Base-by-base conservation (phyloP, 2,329 filamentous ascomycete species). In the Fusarium algeriense region DNA sequence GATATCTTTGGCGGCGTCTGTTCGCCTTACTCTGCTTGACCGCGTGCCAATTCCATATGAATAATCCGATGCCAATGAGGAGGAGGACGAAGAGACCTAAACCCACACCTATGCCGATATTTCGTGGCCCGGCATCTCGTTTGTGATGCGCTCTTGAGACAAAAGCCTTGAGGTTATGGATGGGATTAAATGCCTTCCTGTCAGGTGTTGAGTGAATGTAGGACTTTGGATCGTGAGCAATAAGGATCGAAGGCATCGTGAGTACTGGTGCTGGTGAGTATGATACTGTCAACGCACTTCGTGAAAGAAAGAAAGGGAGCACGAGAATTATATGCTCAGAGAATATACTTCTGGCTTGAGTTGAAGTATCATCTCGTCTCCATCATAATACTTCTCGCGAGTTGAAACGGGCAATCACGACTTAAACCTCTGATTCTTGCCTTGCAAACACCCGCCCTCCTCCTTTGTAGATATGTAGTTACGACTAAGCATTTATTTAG, bases 31-130 rank as follows among this genome's bases (percentile, higher is more conserved):
- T 10, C 20, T 41, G 23, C 8, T 49, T 59, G 23, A 63, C 53
- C 6, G 15, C 44, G 7, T 59, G 60, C 67, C 58, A 71, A 5
- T 63, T 67, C 40, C 67, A 73, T 26, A 46, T n/a, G 23, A 60
- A 73, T 12, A 70, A n/a, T 6, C 59, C 41, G 6, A 48, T 30
- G 19, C 56, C 56, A 20, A 73, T 28, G 15, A 65, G 30, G 11
- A 68, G 30, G 12, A 56, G 38, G 23, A 44, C 46, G 8, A 73
- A 60, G 5, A 73, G 26, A 14, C 60, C 32, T 7, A 73, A 40
- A 2, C 71, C 71, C 5, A 67, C 48, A 2, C 67, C 56, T 35
- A 73, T 46, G 6, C 71, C 71, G 6, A 61, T 28, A 14, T 66
- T 38, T 15, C 37, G 53, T 5, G 70, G 40, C 28, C 54, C 56